Base-by-base conservation (phyloP, 225 moss, liverwort and hornwort genomes). In the Thuidium tamariscinum region DNA sequence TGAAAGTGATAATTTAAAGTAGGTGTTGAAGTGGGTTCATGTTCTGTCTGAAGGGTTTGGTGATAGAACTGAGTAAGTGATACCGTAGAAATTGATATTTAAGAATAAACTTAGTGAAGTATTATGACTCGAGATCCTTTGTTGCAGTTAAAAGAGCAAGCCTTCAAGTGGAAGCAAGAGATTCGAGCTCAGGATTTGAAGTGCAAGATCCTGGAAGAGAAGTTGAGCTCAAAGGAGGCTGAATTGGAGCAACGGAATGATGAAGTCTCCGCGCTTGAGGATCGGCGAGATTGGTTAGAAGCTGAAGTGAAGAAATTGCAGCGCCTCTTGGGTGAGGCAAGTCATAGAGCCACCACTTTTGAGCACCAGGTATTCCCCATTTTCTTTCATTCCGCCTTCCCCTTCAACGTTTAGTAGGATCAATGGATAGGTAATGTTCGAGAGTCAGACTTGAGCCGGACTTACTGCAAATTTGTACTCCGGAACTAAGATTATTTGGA, bases 221-320 rank as follows among this genome's bases (percentile, higher is more conserved):
- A 97, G 87, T 88, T 97, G 27, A 86, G 82, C 64, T 92, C 94
- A 36, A 94, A 91, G 71, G 97, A 93, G 83, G 93, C 87, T 73
- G 95, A 96, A 80, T 75, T 97, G 89, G 92, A 92, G 22, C 93
- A 95, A 85, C 92, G 89, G 44, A 92, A 80, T 70, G 94, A 95
- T 63, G 94, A 97, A 68, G 90, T 95, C 36, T 49, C 86, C 17
- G 89, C 92, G 16, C 93, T 97, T 54, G 90, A 92, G 74, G 91
- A 94, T 61, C 94, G 92, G 70, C 93, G 94, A 77, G 97, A 96
- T 37, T 97, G 94, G 97, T 87, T 97, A 72, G 95, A 97, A 92
- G 85, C 86, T 55, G 96, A 96, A 89, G 88, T 97, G 65, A 91
- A 93, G 80, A 94, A 94, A 85, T 65, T 92, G 57, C 96, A 96